Evolutionary conservation across 306 rosid species (phyloP), one percentile per base, ranked within the genome.

Genomic region (Notholithocarpus densiflorus): DNA sequence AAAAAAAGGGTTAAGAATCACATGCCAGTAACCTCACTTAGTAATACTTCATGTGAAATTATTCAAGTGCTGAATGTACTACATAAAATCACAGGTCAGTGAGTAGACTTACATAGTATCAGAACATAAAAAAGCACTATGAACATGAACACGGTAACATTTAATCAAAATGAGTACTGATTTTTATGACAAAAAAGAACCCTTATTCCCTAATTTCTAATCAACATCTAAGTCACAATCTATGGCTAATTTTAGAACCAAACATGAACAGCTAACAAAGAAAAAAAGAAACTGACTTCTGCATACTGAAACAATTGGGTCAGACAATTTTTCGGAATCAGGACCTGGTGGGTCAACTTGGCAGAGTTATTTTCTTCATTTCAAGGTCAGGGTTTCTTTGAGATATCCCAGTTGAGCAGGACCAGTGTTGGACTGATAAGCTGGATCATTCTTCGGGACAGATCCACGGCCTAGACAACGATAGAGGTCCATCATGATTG

Each of bases 401-500:
- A 27, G 64, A 72, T 64, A 65, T 77, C 74, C 79, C 69, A 19
- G 65, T 64, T 75, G 29, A 71, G 72, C 73, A 80, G 84, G 82
- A 59, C 60, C 52, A 66, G 34, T 45, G 10, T 8, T 21, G n/a
- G 24, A 21, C 21, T 51, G 20, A 48, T 65, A 62, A 40, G 68
- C 71, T 59, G 7, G 54, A 53, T 60, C 31, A 31, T 79, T 81
- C 40, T 37, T 57, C 4, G 34, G 51, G 72, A 77, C 23, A 14
- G 76, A 70, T 72, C 68, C 48, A 77, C 59, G 48, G 13, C 8
- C 66, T 76, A 78, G 21, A 51, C 68, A 62, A 65, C 74, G 69
- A 61, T 19, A 48, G 29, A 79, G 54, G 52, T 64, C 53, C 80
- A 82, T 87, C 89, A 90, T 81, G 86, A 90, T 74, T 88, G 97